phyloP scores from a whole-genome alignment of 2,329 filamentous ascomycete genomes.

The Trichoderma sp. region DNA sequence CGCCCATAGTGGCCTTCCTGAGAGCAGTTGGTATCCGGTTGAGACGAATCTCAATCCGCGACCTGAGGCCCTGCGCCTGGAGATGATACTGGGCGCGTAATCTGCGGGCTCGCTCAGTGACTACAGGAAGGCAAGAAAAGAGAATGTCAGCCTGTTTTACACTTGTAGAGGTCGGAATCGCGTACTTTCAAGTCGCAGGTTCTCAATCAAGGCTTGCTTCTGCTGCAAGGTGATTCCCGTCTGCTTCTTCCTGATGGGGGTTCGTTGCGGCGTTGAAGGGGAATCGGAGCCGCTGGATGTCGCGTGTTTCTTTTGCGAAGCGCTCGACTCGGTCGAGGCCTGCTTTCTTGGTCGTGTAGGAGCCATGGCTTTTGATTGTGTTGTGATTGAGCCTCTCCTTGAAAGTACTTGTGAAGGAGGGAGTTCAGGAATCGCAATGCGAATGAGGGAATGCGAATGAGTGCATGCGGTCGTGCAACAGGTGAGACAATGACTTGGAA shows the following conservation, averaged over 20 bases:
- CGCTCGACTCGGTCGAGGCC: constrained; percentile 27
- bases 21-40: constrained; percentile 83
- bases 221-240: constrained; percentile 64
- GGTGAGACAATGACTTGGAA: neutral
- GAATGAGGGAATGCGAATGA: neutral
- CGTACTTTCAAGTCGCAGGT: constrained; percentile 83
- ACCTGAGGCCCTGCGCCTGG: constrained; percentile 79
- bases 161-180: neutral
- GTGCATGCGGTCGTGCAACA: neutral
- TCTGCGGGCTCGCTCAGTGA: constrained; percentile 83
- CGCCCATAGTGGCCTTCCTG: constrained; percentile 77
- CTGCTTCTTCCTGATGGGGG: constrained; percentile 61
- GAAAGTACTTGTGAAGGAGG: constrained; percentile 11
- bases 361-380: constrained; percentile 42
- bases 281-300: constrained; percentile 28
- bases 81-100: constrained; percentile 85
- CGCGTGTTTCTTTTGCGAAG: constrained; percentile 20
- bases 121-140: constrained; percentile 42
- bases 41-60: constrained; percentile 86
- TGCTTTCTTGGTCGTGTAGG: constrained; percentile 42
- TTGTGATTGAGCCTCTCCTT: neutral
- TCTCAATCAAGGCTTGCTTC: constrained; percentile 85
- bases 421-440: neutral
- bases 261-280: constrained; percentile 46
- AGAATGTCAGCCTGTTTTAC: constrained; percentile 20